Base-by-base conservation (phyloP, 108 stramenopile species). In the Nannochloropsis granulata region DNA sequence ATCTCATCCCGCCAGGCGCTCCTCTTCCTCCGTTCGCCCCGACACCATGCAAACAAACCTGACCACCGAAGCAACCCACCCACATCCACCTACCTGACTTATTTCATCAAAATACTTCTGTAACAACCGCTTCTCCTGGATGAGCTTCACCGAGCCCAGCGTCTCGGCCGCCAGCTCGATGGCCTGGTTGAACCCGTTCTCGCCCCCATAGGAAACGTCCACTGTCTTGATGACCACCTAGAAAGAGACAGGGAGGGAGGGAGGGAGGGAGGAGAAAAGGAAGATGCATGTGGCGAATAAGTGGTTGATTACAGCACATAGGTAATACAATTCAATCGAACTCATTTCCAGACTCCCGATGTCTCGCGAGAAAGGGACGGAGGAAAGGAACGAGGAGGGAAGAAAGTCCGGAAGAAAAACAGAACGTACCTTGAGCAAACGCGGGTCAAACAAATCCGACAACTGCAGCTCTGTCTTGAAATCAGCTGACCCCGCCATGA, bases 101-200 rank as follows among this genome's bases (percentile, higher is more conserved):
- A 99, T 99, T 90, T 99, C 97, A 88, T 99, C 98, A 92, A 99
- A 97, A 90, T 96, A 99, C 79, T 91, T 92, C 88, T 97, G 96
- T 45, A 99, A 90, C 43, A 99, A 85, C 84, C 95, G 95, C 94
- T 99, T 99, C 92, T 99, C 98, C 92, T 97, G 95, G 90, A 99
- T 94, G 78, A 99, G 88, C 91, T 99, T 99, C 86, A 99, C 98
- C 82, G 94, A 93, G n/a, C 94, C 92, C 26, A 99, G 86, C 23
- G 97, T 91, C 84, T 99, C 98, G 13, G 95, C 94, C 79, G 93
- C 91, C 45, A 94, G 90, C 90, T 99, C 97, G 91, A 99, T 98
- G 82, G 97, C 98, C 92, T 99, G 98, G 87, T 98, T 98, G 94
- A 99, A 99, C 23, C 98, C 98, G 45, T 95, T 93, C 83, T 97